Evolutionary conservation across 345 rosid species (phyloP).

Genomic region (Limnanthes douglasii): DNA sequence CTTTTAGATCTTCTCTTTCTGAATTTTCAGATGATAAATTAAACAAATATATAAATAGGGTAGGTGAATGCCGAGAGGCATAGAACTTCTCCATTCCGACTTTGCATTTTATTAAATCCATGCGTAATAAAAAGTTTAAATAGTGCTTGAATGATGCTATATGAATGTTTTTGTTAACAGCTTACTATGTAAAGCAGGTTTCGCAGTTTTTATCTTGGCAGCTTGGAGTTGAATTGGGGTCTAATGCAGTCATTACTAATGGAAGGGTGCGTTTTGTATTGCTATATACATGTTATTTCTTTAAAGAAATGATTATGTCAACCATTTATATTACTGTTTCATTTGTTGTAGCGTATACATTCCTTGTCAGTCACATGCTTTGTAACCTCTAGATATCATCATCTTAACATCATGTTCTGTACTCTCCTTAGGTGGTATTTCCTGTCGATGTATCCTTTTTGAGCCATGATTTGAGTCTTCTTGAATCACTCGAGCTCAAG

Average conservation of each 20-base stretch:
- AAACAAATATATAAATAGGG: conserved; percentile 45
- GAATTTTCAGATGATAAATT: conserved; percentile 31
- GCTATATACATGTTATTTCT: neutral
- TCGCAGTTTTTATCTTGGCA: conserved; percentile 41
- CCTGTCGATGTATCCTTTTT: conserved; percentile 48
- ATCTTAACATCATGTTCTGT: neutral
- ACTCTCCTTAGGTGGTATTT: conserved; percentile 37
- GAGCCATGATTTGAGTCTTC: conserved; percentile 72
- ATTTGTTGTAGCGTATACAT: neutral
- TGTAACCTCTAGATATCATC: conserved; percentile 1
- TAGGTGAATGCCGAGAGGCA: conserved; percentile 12
- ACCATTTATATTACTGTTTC: conserved; percentile 2
- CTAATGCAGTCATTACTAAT: conserved; percentile 68
- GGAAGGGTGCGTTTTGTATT: conserved; percentile 59
- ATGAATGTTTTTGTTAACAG: conserved; percentile 7
- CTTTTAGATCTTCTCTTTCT: conserved; percentile 31
- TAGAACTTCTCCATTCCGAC: too few relatives aligned
- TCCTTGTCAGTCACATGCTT: neutral
- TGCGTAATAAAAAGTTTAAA: conserved; percentile 1
- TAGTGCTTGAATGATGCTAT: conserved; percentile 4
- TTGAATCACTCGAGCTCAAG: conserved; percentile 83
- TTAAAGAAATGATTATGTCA: too few relatives aligned
- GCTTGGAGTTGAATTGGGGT: conserved; percentile 49
- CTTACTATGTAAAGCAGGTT: conserved; percentile 31
- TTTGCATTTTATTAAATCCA: too few relatives aligned